Evolutionary conservation across 371 early-diverging fungal genomes (phyloP), one percentile per base, ranked within the genome.

Genomic region (Homolaphlyctis polyrhiza): DNA sequence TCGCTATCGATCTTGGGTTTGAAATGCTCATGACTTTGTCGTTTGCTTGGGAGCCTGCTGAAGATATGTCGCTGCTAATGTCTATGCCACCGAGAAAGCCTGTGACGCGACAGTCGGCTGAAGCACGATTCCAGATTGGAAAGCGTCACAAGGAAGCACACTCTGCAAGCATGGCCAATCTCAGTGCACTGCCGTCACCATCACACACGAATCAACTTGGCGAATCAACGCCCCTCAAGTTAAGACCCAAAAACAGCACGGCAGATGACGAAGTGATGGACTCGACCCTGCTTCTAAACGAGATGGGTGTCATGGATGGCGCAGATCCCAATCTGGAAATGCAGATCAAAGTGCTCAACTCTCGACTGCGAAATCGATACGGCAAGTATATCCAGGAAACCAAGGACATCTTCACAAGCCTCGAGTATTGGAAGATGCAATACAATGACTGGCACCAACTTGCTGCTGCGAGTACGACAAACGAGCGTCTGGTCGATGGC

Each of bases 1-100:
- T 86, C 29, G 71, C 77, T 21, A 73, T 86, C 11, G 83, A 85
- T 67, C 66, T 83, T 0, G 80, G 83, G 2, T 79, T 80, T 60
- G 86, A 86, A 67, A 58, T 85, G 3, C 70, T 82, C 52, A 76
- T 76, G 25, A 77, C 81, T n/a, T 61, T 84, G 13, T 71, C 72
- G 11, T 82, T 82, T 69, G 82, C 85, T 0, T 86, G 70, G 71
- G 86, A 86, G 61, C 79, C 79, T 2, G 71, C 80, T 0, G 86
- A 86, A 57, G 71, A 71, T 63, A 52, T 57, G 21, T 66, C 64
- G 28, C 57, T 67, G 14, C 52, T 86, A 21, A 74, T 84, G 72
- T 47, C 62, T 30, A 61, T 76, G 51, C 74, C 73, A 28, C 86
- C 86, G 13, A 74, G 84, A 21, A 57, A 67, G 54, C 72, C 74